phyloP scores from a whole-genome alignment of 345 rosid genomes.

The Citrus cavaleriei region DNA sequence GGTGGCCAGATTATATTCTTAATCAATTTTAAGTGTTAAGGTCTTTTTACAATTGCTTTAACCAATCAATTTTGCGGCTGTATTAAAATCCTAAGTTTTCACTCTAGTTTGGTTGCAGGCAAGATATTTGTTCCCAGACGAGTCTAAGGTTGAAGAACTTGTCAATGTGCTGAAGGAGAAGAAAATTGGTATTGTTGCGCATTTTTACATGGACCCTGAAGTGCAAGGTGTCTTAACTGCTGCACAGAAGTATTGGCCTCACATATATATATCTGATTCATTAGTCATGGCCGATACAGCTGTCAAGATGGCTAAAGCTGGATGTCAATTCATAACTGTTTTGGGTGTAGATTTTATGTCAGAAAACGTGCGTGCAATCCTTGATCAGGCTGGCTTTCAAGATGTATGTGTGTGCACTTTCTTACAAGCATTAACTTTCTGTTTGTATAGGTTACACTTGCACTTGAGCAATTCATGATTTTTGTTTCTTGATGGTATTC shows the following conservation, averaged over 20 bases:
- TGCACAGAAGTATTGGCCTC: constrained; percentile 92
- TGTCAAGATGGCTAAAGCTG: constrained; percentile 88
- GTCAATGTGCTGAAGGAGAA: constrained; percentile 71
- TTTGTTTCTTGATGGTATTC: constrained; percentile 8
- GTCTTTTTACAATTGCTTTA: neutral
- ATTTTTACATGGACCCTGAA: constrained; percentile 98
- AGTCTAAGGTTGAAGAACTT: constrained; percentile 62
- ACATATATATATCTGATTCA: constrained; percentile 87
- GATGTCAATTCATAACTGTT: constrained; percentile 82
- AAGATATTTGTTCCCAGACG: constrained; percentile 69
- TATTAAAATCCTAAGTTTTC: constrained; percentile 23
- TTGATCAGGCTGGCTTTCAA: constrained; percentile 89
- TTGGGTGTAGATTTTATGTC: constrained; percentile 99
- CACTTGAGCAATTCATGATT: constrained; percentile 1
- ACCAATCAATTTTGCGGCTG: neutral
- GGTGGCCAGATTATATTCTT: neutral
- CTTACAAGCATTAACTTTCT: neutral
- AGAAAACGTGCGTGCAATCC: constrained; percentile 89
- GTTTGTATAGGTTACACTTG: neutral
- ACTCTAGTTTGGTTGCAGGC: constrained; percentile 54
- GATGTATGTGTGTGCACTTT: constrained; percentile 39
- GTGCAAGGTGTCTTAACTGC: constrained; percentile 96
- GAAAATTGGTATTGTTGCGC: constrained; percentile 90
- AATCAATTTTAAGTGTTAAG: neutral
- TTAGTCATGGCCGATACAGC: constrained; percentile 97